These are phyloP conservation scores for Starmerella apicola DNA, from an alignment of 805 yeast genomes.

Conservation along the genomic window DNA sequence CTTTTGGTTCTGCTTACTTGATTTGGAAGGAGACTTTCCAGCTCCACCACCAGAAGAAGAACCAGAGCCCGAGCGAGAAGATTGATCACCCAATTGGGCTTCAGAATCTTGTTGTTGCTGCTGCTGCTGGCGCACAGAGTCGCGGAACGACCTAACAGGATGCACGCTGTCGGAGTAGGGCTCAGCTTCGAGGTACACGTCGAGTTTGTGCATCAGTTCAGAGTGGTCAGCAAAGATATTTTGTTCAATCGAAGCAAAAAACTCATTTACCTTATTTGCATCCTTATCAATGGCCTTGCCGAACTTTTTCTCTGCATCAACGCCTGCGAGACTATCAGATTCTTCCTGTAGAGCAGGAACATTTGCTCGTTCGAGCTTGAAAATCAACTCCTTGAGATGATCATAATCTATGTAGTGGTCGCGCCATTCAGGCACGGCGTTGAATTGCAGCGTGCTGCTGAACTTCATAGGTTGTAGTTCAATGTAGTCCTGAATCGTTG, in stretches of 20 bases:
- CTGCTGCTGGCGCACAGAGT: not conserved
- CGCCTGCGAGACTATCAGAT: slow-evolving; percentile 26
- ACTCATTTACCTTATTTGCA: slow-evolving; percentile 58
- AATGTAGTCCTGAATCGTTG: slow-evolving; percentile 5
- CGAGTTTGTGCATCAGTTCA: not conserved
- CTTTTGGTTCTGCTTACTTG: not conserved
- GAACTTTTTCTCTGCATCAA: slow-evolving; percentile 50
- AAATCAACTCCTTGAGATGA: slow-evolving; percentile 70
- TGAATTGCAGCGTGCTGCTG: slow-evolving; percentile 86
- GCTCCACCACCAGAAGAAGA: not conserved
- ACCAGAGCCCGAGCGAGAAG: not conserved
- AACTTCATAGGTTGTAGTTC: slow-evolving; percentile 56
- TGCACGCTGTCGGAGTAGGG: slow-evolving; percentile 3
- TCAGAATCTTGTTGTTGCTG: not conserved
- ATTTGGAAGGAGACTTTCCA: not conserved
- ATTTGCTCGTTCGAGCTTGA: slow-evolving; percentile 62
- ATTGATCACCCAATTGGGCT: not conserved
- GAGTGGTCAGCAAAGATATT: not conserved
- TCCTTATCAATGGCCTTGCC: slow-evolving; percentile 65
- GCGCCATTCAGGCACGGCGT: slow-evolving; percentile 98
- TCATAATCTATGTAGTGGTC: slow-evolving; percentile 84
- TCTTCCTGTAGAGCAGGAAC: slow-evolving; percentile 23
- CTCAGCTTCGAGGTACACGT: not conserved
- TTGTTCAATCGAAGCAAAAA: slow-evolving; percentile 43
- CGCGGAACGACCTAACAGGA: not conserved